A percentile compares a stretch with the other conserved stretches of the same genome.
phyloP scores from a whole-genome alignment of 2,329 filamentous ascomycete genomes.

The Aspergillus caelatus region DNA sequence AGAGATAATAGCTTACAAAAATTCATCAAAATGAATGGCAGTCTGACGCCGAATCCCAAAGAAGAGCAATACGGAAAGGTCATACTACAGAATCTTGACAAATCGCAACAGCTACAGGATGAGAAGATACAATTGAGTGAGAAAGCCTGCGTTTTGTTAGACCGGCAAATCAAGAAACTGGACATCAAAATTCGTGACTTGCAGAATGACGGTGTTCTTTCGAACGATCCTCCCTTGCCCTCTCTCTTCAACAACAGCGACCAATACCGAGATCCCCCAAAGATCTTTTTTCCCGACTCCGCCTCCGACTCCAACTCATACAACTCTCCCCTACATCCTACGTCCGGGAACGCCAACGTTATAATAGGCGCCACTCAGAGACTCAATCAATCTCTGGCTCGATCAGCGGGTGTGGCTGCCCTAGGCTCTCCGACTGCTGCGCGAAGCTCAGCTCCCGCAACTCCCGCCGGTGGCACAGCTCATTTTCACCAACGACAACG shows the following conservation, averaged over 20 bases:
- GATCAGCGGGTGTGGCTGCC: slow-evolving; percentile 38
- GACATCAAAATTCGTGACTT: slow-evolving; percentile 65
- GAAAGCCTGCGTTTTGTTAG: slow-evolving; percentile 61
- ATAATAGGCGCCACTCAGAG: slow-evolving; percentile 56
- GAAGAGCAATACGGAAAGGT: slow-evolving; percentile 63
- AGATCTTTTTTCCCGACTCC: slow-evolving; percentile 54
- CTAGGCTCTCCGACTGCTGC: slow-evolving; percentile 41
- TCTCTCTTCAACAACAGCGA: slow-evolving; percentile 58
- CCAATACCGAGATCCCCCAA: slow-evolving; percentile 48
- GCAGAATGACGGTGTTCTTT: slow-evolving; percentile 61
- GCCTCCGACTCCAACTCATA: slow-evolving; percentile 47
- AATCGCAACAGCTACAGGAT: slow-evolving; percentile 60
- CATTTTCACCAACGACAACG: slow-evolving; percentile 54
- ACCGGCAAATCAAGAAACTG: slow-evolving; percentile 65
- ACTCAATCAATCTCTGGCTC: slow-evolving; percentile 44
- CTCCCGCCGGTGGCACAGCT: slow-evolving; percentile 42
- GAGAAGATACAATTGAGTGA: slow-evolving; percentile 65
- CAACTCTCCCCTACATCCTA: slow-evolving; percentile 54
- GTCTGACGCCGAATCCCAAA: slow-evolving; percentile 64
- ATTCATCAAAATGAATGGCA: slow-evolving; percentile 65
- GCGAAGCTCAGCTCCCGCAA: slow-evolving; percentile 50
- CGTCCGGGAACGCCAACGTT: slow-evolving; percentile 58
- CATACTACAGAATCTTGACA: slow-evolving; percentile 61
- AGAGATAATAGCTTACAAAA: slow-evolving; percentile 66
- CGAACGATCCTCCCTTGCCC: slow-evolving; percentile 61